Base-by-base conservation (phyloP, 2,329 filamentous ascomycete genomes). In the Aspergillus quadricinctus region DNA sequence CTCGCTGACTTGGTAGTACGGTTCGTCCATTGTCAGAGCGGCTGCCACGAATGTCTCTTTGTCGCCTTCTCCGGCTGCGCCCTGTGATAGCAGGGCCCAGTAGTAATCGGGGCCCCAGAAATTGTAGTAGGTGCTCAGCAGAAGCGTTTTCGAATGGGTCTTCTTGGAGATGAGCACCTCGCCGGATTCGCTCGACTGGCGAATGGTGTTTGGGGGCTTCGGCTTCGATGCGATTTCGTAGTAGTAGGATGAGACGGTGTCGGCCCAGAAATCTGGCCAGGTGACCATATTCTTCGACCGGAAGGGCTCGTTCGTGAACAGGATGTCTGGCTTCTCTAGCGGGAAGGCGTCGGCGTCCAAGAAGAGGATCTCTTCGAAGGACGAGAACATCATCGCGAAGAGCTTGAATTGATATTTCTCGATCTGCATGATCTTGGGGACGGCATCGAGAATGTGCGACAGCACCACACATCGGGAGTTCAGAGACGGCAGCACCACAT, bases 61-160 rank as follows among this genome's bases (percentile, higher is more conserved):
- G 65, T 81, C 79, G 17, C 79, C 79, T 64, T 80, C 72, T 10
- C 79, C 79, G 0, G 75, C 68, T 7, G 74, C 78, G 35, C 78
- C 78, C 63, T 80, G 78, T 3, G 73, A 76, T 8, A 79, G 68
- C 0, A 81, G 64, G 0, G 72, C 71, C 57, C 80, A 81, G 60
- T 78, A 81, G 52, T 73, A 71, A 0, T 68, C 61, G 3, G 78
- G 76, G 1, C 77, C 77, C 66, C 75, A 79, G 48, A 73, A 69
- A 60, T 80, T 81, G 65, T 82, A 81, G 63, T 81, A 81, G 2
- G 73, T 69, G 4, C 77, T 72, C 3, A 81, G 68, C n/a, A 80
- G 67, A 1, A 81, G 69, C 1, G 75, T 74, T 40, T 69, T 68
- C 3, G 66, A 59, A 53, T 80, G 77, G 2, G 71, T 69, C 45